Conservation (phyloP, 2,329 filamentous ascomycete species). For the Lasiodiplodia citricola region DNA sequence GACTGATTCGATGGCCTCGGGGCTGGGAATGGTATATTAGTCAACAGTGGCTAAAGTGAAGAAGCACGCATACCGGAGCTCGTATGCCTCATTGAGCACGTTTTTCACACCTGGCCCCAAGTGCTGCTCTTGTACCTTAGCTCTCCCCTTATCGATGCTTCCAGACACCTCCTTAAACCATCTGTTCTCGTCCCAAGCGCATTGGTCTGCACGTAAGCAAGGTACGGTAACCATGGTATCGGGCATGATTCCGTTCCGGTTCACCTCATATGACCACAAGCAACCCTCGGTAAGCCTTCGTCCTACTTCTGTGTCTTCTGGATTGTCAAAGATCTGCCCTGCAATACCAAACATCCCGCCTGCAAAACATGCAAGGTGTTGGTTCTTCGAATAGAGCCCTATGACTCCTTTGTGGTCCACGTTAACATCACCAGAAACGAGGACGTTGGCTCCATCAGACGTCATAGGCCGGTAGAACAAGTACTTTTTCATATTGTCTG, state of each 20-base stretch:
- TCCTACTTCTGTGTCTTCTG: conserved; percentile 60
- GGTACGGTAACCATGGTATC: conserved; percentile 61
- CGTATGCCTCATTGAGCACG: neutral
- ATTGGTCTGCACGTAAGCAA: conserved; percentile 50
- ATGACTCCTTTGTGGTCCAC: conserved; percentile 14
- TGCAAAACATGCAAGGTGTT: conserved; percentile 61
- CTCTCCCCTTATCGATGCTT: neutral
- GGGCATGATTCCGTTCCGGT: conserved; percentile 65
- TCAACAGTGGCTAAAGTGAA: neutral
- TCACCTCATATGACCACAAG: conserved; percentile 65
- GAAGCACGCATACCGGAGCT: neutral
- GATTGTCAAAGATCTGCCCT: conserved; percentile 60
- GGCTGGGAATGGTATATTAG: conserved; percentile 29
- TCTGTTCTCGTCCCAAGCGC: conserved; percentile 59
- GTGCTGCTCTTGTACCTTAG: neutral
- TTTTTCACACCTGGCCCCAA: neutral
- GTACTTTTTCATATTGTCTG: conserved; percentile 50
- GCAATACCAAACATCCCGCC: conserved; percentile 68
- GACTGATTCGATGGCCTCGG: conserved; percentile 65
- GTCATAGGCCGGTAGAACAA: conserved; percentile 49
- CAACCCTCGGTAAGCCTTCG: conserved; percentile 64
- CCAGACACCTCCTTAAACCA: conserved; percentile 44
- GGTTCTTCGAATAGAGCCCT: conserved; percentile 27
- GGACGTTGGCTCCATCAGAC: conserved; percentile 41
- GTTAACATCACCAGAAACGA: conserved; percentile 43